Conservation (phyloP, 2,329 filamentous ascomycete genomes). For the Calonectria pseudoturangicola region DNA sequence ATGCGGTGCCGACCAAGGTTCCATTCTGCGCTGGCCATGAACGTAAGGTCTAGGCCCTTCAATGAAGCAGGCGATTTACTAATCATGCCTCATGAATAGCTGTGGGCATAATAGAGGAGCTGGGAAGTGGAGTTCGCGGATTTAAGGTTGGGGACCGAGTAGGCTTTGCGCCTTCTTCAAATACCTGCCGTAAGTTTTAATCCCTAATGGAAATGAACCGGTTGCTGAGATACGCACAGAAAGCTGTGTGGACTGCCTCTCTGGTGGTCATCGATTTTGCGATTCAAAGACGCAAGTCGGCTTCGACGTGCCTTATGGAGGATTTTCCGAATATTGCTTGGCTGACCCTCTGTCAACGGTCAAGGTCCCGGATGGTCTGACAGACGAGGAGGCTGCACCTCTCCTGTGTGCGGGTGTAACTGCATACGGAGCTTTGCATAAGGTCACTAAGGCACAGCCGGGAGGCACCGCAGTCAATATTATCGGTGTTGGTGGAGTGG, state of each 20-base stretch:
- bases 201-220: too few relatives aligned
- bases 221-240: neutral
- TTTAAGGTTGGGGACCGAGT: constrained; percentile 16
- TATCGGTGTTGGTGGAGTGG: constrained; percentile 5
- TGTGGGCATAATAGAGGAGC: constrained; percentile 8
- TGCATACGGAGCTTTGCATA: neutral
- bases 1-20: constrained; percentile 5
- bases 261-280: constrained; percentile 2
- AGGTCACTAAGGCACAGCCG: constrained; percentile 10
- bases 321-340: constrained; percentile 18
- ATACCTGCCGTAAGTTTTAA: constrained; percentile 4
- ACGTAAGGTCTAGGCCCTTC: neutral
- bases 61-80: neutral
- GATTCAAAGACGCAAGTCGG: constrained; percentile 6
- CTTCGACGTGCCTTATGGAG: neutral
- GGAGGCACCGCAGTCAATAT: constrained; percentile 16
- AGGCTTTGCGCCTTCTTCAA: constrained; percentile 9
- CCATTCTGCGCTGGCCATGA: constrained; percentile 9
- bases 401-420: constrained; percentile 5
- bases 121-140: constrained; percentile 12
- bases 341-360: constrained; percentile 8
- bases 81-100: neutral
- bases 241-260: neutral
- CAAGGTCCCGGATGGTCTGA: neutral
- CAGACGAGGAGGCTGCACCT: constrained; percentile 9